These are phyloP conservation scores for Candida khao-thaluensis DNA, from an alignment of 805 yeast species.

Conservation along the genomic window DNA sequence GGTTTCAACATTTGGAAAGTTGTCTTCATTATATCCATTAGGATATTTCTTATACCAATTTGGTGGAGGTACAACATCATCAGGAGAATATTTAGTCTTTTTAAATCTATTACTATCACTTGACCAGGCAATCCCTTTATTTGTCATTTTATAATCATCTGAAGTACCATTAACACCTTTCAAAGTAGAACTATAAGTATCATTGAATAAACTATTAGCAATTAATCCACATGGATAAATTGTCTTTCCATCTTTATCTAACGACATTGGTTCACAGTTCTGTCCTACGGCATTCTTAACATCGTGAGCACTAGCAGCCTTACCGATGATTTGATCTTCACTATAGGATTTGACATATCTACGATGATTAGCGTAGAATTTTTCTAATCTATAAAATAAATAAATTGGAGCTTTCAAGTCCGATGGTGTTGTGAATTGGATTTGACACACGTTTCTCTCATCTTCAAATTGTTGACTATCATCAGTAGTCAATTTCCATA, in stretches of 20 bases:
- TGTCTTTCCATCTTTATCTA: conserved; percentile 43
- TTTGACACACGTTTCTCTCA: conserved; percentile 46
- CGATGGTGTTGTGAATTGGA: conserved; percentile 39
- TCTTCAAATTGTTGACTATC: conserved; percentile 47
- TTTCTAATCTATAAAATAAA: conserved; percentile 40
- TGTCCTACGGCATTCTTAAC: conserved; percentile 44
- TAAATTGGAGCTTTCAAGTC: conserved; percentile 39
- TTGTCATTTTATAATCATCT: conserved; percentile 33
- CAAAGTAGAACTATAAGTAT: conserved; percentile 48
- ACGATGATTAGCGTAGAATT: conserved; percentile 45
- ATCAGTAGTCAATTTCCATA: conserved; percentile 39
- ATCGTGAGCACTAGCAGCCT: conserved; percentile 31
- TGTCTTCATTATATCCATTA: conserved; percentile 41
- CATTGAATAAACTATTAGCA: conserved; percentile 79
- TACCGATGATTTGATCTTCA: conserved; percentile 44
- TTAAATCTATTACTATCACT: conserved; percentile 38
- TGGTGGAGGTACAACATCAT: conserved; percentile 45
- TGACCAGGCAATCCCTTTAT: conserved; percentile 43
- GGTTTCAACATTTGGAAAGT: conserved; percentile 42
- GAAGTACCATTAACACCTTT: conserved; percentile 37
- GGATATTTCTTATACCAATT: conserved; percentile 45
- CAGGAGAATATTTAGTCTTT: conserved; percentile 38
- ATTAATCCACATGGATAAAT: conserved; percentile 83
- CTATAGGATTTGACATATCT: conserved; percentile 43
- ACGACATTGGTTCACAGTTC: conserved; percentile 43